Evolutionary conservation across 2,329 filamentous ascomycete species (phyloP).

Genomic region (Neurospora sp.): DNA sequence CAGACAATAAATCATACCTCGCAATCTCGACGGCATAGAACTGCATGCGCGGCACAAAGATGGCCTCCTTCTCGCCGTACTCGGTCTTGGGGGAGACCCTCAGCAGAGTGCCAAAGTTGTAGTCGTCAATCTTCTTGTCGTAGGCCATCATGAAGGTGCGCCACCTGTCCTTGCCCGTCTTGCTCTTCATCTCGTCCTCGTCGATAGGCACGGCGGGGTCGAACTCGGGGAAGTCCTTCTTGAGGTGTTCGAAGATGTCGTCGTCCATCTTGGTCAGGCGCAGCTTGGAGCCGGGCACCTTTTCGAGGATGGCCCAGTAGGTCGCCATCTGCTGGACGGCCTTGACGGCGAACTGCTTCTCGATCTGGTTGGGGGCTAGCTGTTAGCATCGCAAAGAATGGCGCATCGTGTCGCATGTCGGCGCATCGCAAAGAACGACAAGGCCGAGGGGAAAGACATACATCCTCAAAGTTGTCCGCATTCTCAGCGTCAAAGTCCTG

Average conservation of each 20-base stretch:
- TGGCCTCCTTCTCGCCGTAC: slow-evolving; percentile 81
- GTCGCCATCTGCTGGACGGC: slow-evolving; percentile 93
- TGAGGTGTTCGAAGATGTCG: slow-evolving; percentile 86
- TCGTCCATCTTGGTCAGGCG: slow-evolving; percentile 91
- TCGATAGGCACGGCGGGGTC: slow-evolving; percentile 71
- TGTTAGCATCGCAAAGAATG: not conserved
- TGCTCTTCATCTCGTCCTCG: slow-evolving; percentile 97
- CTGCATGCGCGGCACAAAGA: slow-evolving; percentile 62
- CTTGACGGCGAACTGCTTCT: slow-evolving; percentile 99
- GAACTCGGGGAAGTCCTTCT: slow-evolving; percentile 83
- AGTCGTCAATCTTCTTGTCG: slow-evolving; percentile 92
- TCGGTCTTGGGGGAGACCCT: slow-evolving; percentile 67
- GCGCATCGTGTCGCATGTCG: not conserved
- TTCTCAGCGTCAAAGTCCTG: slow-evolving; percentile 50
- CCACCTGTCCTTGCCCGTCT: slow-evolving; percentile 88
- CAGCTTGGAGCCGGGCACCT: slow-evolving; percentile 76
- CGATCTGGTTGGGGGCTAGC: slow-evolving; percentile 51
- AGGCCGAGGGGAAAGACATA: slow-evolving; percentile 25
- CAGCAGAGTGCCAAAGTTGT: slow-evolving; percentile 94
- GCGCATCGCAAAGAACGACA: not conserved
- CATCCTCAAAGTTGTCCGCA: slow-evolving; percentile 45
- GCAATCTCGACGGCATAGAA: slow-evolving; percentile 46
- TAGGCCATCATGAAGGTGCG: slow-evolving; percentile 88
- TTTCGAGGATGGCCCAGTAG: slow-evolving; percentile 93
- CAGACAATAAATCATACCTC: slow-evolving; percentile 19